Percentiles rank a stretch among this genome's conserved stretches.
These are phyloP conservation scores for Neonectria magnoliae DNA, from an alignment of 2,329 filamentous ascomycete genomes.

Conservation along the genomic window DNA sequence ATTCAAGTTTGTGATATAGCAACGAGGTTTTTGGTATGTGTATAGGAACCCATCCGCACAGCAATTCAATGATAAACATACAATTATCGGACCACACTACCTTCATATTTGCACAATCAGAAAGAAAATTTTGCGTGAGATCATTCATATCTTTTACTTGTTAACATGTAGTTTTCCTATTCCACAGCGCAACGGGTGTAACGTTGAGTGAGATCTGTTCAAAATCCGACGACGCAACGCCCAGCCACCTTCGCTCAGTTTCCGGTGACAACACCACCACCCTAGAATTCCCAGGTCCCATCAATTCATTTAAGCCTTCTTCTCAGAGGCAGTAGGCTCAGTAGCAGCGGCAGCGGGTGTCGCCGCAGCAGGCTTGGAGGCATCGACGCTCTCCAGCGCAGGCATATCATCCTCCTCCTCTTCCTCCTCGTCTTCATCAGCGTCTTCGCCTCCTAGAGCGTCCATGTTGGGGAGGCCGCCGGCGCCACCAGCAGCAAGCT, in stretches of 20 bases:
- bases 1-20: neutral
- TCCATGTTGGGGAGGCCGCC: constrained; percentile 58
- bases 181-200: constrained; percentile 37
- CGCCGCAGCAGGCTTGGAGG: constrained; percentile 44
- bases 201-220: constrained; percentile 30
- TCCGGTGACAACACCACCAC: constrained; percentile 27
- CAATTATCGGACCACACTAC: neutral
- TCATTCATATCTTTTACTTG: constrained; percentile 14
- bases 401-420: constrained; percentile 81
- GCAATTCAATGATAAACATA: neutral
- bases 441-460: constrained; percentile 56
- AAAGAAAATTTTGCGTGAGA: neutral
- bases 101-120: neutral
- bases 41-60: neutral
- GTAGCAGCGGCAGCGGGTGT: constrained; percentile 44
- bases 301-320: constrained; percentile 49
- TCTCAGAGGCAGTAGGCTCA: constrained; percentile 48
- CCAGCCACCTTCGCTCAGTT: constrained; percentile 36
- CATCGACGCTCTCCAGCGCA: constrained; percentile 73
- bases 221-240: constrained; percentile 40
- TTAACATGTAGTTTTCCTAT: constrained; percentile 34
- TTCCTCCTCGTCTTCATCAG: constrained; percentile 66
- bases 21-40: no score
- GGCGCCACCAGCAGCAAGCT: constrained; percentile 72
- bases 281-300: constrained; percentile 22